Conservation (phyloP, 805 yeast genomes). For the Cyberlindnera mycetangii region DNA sequence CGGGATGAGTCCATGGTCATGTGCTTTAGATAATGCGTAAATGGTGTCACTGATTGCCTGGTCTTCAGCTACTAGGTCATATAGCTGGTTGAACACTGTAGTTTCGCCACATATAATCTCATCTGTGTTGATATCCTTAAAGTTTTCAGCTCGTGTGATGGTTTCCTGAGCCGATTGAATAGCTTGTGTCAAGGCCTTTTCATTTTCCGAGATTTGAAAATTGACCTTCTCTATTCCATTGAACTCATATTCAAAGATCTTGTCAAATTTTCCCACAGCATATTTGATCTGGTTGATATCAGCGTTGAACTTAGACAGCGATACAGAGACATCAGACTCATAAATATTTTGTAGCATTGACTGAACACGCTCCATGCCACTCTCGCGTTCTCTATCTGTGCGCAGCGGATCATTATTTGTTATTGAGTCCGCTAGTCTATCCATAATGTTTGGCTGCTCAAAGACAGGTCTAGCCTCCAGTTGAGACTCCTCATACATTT, state of each 20-base stretch:
- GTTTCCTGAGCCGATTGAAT: constrained; percentile 30
- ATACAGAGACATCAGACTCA: constrained; percentile 24
- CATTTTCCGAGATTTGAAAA: constrained; percentile 29
- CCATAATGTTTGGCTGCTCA: constrained; percentile 26
- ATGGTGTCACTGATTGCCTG: constrained; percentile 70
- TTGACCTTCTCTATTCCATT: constrained; percentile 27
- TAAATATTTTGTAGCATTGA: constrained; percentile 24
- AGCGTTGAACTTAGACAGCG: constrained; percentile 23
- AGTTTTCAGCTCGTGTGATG: constrained; percentile 31
- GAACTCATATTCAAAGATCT: constrained; percentile 35
- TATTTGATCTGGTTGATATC: constrained; percentile 27
- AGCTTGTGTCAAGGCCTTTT: constrained; percentile 28
- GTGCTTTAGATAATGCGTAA: constrained; percentile 53
- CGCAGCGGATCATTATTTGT: background rate
- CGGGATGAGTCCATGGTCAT: constrained; percentile 44
- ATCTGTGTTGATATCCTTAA: constrained; percentile 37
- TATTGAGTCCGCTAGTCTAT: constrained; percentile 12
- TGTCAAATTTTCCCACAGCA: constrained; percentile 36
- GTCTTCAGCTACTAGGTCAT: constrained; percentile 61
- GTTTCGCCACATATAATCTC: constrained; percentile 49
- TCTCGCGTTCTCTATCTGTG: constrained; percentile 9
- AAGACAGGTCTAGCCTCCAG: constrained; percentile 4
- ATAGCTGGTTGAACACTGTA: constrained; percentile 56
- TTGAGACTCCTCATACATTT: constrained; percentile 13
- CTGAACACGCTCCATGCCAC: constrained; percentile 16